Percentiles rank a stretch among this genome's conserved stretches.
Conservation (phyloP, 805 yeast genomes). For the Candida bentonensis region DNA sequence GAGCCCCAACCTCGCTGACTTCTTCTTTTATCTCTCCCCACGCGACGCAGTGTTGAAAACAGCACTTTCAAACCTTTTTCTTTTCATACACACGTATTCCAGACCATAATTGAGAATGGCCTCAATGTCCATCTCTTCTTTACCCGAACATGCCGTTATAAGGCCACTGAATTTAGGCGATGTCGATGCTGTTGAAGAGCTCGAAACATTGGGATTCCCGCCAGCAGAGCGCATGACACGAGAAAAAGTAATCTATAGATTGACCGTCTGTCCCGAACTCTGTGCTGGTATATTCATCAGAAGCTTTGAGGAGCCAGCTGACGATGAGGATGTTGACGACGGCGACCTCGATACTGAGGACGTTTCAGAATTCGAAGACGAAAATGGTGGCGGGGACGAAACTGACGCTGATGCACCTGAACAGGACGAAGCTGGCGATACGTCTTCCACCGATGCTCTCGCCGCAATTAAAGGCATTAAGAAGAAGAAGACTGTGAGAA, state of each 20-base stretch:
- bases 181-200: conserved; percentile 38
- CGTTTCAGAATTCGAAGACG: conserved; percentile 8
- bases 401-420: background rate
- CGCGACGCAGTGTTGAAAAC: no score
- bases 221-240: conserved; percentile 51
- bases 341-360: conserved; percentile 19
- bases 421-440: background rate
- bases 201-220: conserved; percentile 62
- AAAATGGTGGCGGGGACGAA: conserved; percentile 16
- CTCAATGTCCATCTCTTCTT: background rate
- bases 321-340: conserved; percentile 13
- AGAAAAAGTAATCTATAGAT: conserved; percentile 55
- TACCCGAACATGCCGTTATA: conserved; percentile 48
- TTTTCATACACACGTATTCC: no score
- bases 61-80: no score
- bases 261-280: conserved; percentile 76
- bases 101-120: no score
- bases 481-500: background rate
- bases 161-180: conserved; percentile 76
- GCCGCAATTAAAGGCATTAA: background rate
- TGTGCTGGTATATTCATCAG: conserved; percentile 79
- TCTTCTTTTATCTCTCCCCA: no score
- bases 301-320: conserved; percentile 29
- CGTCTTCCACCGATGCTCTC: background rate
- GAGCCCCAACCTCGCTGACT: no score